These are phyloP conservation scores for Botrytis cinerea DNA, from an alignment of 2,329 filamentous ascomycete genomes.

Conservation along the genomic window DNA sequence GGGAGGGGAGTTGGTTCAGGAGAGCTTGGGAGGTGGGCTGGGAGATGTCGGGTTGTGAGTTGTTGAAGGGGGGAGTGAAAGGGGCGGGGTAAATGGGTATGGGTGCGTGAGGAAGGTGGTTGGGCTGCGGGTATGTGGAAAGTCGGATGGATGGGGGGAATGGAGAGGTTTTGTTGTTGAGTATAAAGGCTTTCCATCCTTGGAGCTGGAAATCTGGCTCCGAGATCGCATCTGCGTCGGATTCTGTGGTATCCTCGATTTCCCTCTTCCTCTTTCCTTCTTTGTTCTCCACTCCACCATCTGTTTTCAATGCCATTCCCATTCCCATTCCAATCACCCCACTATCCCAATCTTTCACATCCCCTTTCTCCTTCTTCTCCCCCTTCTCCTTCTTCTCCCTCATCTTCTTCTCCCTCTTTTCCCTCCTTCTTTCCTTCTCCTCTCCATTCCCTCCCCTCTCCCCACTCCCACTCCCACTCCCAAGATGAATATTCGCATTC, in stretches of 20 bases:
- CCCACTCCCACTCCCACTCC: conserved; percentile 16
- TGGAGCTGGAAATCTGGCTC: conserved; percentile 1
- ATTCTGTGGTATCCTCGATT: background rate
- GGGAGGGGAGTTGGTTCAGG: background rate
- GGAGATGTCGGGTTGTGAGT: background rate
- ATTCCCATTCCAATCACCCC: background rate
- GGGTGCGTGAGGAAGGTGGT: background rate
- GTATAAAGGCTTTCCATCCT: background rate
- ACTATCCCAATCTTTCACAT: background rate
- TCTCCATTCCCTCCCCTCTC: conserved; percentile 18
- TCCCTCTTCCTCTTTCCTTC: background rate
- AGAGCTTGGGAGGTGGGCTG: background rate
- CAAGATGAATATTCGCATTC: conserved; percentile 32
- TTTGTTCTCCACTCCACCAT: background rate
- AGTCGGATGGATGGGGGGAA: background rate
- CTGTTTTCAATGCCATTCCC: background rate
- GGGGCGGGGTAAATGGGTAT: background rate
- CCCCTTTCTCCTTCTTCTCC: background rate
- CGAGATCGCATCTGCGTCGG: conserved; percentile 2
- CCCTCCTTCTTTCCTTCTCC: background rate
- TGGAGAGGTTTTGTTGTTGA: too few relatives aligned
- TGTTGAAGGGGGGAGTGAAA: background rate
- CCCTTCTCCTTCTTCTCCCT: background rate
- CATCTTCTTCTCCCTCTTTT: background rate
- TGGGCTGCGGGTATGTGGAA: background rate